A percentile compares a stretch with the other conserved stretches of the same genome.
Evolutionary conservation across 768 basidiomycete genomes (phyloP).

Genomic region (Antrodiella citrinella): DNA sequence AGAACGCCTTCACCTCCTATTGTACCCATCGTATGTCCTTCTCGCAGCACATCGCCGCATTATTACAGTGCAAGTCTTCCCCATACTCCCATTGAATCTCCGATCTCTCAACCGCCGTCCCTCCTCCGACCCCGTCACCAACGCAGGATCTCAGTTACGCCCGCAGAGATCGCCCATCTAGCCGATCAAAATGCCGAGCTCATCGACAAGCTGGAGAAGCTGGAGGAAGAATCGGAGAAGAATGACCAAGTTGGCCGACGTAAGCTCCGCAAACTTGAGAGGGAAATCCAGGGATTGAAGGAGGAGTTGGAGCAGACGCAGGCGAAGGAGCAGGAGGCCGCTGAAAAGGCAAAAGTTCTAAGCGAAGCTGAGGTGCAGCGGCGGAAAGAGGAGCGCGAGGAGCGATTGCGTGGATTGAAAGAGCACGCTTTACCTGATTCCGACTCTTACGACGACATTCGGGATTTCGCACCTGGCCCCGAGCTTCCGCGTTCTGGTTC

Average conservation of each 20-base stretch:
- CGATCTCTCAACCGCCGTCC: constrained; percentile 3
- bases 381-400: constrained; percentile 36
- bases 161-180: constrained; percentile 59
- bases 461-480: constrained; percentile 20
- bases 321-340: constrained; percentile 60
- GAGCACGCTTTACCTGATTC: constrained; percentile 13
- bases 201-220: constrained; percentile 60
- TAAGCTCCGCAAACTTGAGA: constrained; percentile 65
- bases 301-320: constrained; percentile 75
- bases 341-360: constrained; percentile 47
- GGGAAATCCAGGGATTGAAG: constrained; percentile 67
- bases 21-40: constrained; percentile 12
- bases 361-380: constrained; percentile 24
- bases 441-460: constrained; percentile 10
- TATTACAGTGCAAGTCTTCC: constrained; percentile 11
- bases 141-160: constrained; percentile 54
- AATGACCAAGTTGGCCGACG: constrained; percentile 63
- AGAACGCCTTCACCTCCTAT: constrained; percentile 13
- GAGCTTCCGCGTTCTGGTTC: constrained; percentile 10
- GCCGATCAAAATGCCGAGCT: constrained; percentile 83
- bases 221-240: constrained; percentile 61
- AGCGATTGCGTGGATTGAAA: constrained; percentile 44
- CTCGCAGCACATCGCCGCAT: constrained; percentile 8
- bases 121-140: constrained; percentile 11
- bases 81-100: constrained; percentile 7